These are phyloP conservation scores for Tricholoma sp. DNA, from an alignment of 768 basidiomycete species.

Conservation along the genomic window DNA sequence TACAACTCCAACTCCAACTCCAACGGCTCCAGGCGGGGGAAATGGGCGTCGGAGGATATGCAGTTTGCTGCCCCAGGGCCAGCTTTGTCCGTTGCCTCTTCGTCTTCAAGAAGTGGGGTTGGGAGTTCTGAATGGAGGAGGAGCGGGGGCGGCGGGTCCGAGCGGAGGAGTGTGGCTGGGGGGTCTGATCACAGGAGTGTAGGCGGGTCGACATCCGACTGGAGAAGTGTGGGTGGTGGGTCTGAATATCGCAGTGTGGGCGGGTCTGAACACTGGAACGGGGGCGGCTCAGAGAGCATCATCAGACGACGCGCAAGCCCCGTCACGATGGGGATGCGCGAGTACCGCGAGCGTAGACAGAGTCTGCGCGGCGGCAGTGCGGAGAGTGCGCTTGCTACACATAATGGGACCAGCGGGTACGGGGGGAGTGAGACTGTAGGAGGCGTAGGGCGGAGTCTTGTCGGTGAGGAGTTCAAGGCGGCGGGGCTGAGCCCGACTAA, in stretches of 20 bases:
- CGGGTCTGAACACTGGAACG: neutral
- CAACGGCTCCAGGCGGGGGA: constrained; percentile 33
- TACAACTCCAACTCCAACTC: no score
- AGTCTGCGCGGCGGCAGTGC: constrained; percentile 61
- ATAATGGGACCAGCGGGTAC: neutral
- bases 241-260: neutral
- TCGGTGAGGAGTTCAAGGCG: constrained; percentile 66
- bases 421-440: constrained; percentile 11
- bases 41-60: constrained; percentile 50
- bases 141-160: no score
- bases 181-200: no score
- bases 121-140: neutral
- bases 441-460: constrained; percentile 45
- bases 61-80: no score
- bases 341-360: constrained; percentile 45
- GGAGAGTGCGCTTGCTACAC: constrained; percentile 49
- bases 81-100: neutral
- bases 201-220: no score
- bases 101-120: neutral
- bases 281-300: no score
- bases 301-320: constrained; percentile 1
- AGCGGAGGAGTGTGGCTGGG: no score
- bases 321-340: constrained; percentile 13
- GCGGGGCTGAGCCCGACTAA: constrained; percentile 54
- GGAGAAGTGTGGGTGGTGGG: neutral